Conservation (phyloP, 495 filamentous ascomycete genomes). For the Neurospora intermedia region DNA sequence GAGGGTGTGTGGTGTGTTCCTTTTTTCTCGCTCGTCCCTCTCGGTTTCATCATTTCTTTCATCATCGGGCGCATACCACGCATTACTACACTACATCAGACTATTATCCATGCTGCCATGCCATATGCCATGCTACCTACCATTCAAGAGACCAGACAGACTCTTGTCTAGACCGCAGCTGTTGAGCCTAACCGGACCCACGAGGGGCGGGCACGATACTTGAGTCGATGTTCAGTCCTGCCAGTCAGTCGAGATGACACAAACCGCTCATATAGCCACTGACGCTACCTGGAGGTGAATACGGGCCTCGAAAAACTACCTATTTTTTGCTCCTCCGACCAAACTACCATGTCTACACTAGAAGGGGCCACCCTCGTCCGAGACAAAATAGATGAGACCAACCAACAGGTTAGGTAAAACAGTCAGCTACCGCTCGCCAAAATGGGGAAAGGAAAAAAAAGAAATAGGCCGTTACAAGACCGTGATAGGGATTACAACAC, state of each 20-base stretch:
- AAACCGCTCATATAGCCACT: background rate
- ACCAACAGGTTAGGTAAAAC: too few species aligned
- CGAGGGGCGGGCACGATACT: background rate
- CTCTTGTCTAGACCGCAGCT: background rate
- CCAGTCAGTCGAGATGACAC: background rate
- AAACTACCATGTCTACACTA: background rate
- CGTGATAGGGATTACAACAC: too few species aligned
- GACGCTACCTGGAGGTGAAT: background rate
- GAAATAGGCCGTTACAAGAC: too few species aligned
- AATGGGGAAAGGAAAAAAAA: too few species aligned
- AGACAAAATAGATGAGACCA: too few species aligned
- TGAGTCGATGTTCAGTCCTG: background rate
- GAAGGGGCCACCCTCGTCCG: background rate
- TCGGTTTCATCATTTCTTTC: constrained; percentile 26
- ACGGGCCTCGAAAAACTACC: background rate
- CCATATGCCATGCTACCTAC: background rate
- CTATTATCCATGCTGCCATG: background rate
- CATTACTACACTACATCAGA: background rate
- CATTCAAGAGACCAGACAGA: background rate
- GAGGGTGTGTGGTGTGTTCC: constrained; percentile 1
- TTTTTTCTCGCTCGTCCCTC: constrained; percentile 13
- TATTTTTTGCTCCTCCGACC: background rate
- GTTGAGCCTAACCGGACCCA: background rate
- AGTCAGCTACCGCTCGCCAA: too few species aligned
- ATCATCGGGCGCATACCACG: constrained; percentile 12